phyloP scores from a whole-genome alignment of 2,329 filamentous ascomycete genomes.

The Arthrobotrys entomopaga region DNA sequence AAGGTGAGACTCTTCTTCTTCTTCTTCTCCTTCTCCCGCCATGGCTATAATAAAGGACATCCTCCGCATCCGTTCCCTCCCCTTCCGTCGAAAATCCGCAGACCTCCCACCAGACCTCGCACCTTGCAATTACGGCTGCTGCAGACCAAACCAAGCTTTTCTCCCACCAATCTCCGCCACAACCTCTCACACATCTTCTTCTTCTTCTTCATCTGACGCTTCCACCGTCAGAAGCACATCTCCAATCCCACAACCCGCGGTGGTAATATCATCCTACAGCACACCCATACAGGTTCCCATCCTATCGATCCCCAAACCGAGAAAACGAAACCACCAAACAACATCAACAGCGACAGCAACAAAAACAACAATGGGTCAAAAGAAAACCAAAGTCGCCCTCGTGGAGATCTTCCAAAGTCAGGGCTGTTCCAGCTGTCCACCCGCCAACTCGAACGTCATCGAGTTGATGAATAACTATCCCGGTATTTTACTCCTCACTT shows the following conservation, averaged over 20 bases:
- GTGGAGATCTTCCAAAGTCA: constrained; percentile 62
- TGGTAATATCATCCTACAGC: constrained; percentile 57
- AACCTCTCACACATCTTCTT: too few species aligned
- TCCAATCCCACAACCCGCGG: constrained; percentile 32
- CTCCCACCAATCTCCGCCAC: constrained; percentile 56
- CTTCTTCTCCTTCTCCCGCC: constrained; percentile 4
- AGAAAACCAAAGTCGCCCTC: constrained; percentile 57
- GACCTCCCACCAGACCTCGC: constrained; percentile 52
- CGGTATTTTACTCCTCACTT: constrained; percentile 61
- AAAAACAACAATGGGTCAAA: constrained; percentile 16
- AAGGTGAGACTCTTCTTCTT: too few species aligned
- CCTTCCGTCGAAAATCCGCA: constrained; percentile 41
- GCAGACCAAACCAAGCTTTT: constrained; percentile 48
- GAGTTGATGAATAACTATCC: constrained; percentile 58
- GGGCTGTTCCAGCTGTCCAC: constrained; percentile 61
- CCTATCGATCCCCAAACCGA: constrained; percentile 43
- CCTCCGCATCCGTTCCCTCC: constrained; percentile 32
- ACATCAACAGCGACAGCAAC: too few species aligned
- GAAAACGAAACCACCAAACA: constrained; percentile 24
- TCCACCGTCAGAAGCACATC: constrained; percentile 59
- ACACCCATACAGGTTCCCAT: constrained; percentile 46
- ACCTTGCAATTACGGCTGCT: constrained; percentile 46
- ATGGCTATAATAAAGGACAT: constrained; percentile 52
- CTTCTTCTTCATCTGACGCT: constrained; percentile 59
- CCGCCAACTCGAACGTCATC: constrained; percentile 60